A percentile compares a stretch with the other conserved stretches of the same genome.
Evolutionary conservation across 441 rosid species (phyloP).

Genomic region (Manihot esculenta): DNA sequence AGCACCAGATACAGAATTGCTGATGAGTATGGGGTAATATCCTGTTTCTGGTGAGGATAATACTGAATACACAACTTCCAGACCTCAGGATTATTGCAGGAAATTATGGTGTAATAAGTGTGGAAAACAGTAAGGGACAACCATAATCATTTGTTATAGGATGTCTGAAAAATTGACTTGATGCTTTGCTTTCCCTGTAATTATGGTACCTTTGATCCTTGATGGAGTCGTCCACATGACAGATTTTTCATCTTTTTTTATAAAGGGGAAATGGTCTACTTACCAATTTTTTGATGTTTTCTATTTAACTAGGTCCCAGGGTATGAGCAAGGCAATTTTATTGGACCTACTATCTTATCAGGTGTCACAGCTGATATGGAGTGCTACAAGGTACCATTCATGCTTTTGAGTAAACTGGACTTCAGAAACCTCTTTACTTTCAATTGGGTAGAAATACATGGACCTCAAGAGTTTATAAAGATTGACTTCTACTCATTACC

Average conservation of each 20-base stretch:
- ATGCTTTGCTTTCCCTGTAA: constrained; percentile 1
- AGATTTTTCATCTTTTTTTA: constrained; percentile 1
- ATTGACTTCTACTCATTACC: constrained; percentile 16
- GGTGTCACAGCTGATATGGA: constrained; percentile 85
- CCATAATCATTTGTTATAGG: not conserved
- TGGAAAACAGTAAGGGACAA: not conserved
- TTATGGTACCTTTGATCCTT: not conserved
- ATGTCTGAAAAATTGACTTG: not conserved
- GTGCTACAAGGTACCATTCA: constrained; percentile 73
- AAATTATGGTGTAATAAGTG: not conserved
- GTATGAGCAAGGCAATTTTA: constrained; percentile 80
- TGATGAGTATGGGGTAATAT: not conserved
- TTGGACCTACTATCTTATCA: constrained; percentile 87
- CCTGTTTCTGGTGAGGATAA: not conserved
- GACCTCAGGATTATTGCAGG: not conserved
- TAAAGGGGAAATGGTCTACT: not conserved
- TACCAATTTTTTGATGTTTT: constrained; percentile 16
- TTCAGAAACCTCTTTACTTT: no score
- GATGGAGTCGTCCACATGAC: not conserved
- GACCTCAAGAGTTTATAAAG: constrained; percentile 1
- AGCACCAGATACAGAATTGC: not conserved
- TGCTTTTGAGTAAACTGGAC: constrained; percentile 3
- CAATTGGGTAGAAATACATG: not conserved
- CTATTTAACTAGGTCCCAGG: constrained; percentile 83
- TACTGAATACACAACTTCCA: no score